Percentiles rank a stretch among this genome's conserved stretches.
These are phyloP conservation scores for Moesziomyces globuligerus DNA, from an alignment of 1,284 basidiomycete genomes.

Conservation along the genomic window DNA sequence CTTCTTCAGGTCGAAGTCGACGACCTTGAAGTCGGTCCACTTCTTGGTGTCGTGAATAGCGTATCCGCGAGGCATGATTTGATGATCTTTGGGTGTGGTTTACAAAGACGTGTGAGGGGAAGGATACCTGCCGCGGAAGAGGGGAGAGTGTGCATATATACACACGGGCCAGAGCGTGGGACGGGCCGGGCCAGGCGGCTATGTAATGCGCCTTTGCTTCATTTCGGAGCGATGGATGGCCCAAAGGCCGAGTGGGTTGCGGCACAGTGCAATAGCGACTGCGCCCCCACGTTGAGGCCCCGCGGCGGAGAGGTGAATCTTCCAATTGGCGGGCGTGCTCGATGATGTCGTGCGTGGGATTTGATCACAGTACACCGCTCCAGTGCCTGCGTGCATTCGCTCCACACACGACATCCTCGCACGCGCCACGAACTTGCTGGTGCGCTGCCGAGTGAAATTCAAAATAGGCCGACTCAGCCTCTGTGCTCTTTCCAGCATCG, in stretches of 20 bases:
- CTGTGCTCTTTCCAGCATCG: not conserved
- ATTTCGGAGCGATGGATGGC: constrained; percentile 22
- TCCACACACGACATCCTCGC: constrained; percentile 27
- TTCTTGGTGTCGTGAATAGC: constrained; percentile 63
- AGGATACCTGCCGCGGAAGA: too few species aligned
- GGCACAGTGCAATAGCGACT: too few species aligned
- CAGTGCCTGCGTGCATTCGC: constrained; percentile 18
- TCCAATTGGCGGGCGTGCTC: constrained; percentile 10
- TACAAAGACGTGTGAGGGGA: not conserved
- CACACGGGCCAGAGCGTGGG: too few species aligned
- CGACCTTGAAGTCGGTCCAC: constrained; percentile 66
- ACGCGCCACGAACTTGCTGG: constrained; percentile 18
- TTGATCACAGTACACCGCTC: constrained; percentile 8
- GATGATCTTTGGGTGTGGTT: not conserved
- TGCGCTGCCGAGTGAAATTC: not conserved
- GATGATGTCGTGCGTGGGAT: constrained; percentile 29
- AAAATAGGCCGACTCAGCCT: not conserved
- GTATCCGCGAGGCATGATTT: constrained; percentile 61
- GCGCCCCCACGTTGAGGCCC: too few species aligned
- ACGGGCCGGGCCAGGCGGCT: too few species aligned
- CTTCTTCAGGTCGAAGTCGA: constrained; percentile 64
- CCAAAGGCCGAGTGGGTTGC: not conserved
- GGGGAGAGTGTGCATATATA: not conserved
- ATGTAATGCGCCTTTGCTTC: constrained; percentile 6
- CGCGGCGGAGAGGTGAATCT: too few species aligned